Conservation (phyloP, 2,329 filamentous ascomycete species). For the Talaromyces sp. region DNA sequence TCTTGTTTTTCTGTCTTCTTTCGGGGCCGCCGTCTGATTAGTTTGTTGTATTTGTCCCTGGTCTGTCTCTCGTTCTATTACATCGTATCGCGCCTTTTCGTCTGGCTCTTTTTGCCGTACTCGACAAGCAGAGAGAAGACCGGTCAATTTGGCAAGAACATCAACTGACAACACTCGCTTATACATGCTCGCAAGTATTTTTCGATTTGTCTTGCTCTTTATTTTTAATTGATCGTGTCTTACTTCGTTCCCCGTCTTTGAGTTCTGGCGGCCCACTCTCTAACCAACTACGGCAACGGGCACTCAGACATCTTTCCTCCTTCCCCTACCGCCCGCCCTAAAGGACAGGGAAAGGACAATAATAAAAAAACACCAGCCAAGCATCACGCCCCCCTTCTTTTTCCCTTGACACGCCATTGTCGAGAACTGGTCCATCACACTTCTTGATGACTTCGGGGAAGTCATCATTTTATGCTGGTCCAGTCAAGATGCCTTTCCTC, state of each 20-base stretch:
- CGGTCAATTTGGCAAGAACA: not conserved
- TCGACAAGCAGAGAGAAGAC: not conserved
- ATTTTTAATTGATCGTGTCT: not conserved
- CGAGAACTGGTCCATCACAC: not conserved
- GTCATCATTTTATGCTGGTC: constrained; percentile 16
- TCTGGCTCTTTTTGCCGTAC: not conserved
- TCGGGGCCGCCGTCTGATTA: not conserved
- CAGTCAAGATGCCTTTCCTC: constrained; percentile 36
- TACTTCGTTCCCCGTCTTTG: not conserved
- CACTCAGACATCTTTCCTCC: not conserved
- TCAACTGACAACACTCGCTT: not conserved
- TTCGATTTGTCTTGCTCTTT: not conserved
- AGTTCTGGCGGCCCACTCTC: constrained; percentile 5
- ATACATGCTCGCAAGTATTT: not conserved
- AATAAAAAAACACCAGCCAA: not conserved
- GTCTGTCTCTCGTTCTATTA: not conserved
- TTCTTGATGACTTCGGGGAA: constrained; percentile 12
- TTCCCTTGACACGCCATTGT: not conserved
- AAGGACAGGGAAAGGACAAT: constrained; percentile 4
- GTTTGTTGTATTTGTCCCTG: not conserved
- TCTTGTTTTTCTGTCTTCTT: not conserved
- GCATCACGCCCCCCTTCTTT: not conserved
- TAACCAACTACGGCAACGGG: not conserved
- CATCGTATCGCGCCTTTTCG: not conserved
- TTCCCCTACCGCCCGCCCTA: not conserved